Conservation (phyloP, 306 rosid genomes). For the Quercus aquifolioides region DNA sequence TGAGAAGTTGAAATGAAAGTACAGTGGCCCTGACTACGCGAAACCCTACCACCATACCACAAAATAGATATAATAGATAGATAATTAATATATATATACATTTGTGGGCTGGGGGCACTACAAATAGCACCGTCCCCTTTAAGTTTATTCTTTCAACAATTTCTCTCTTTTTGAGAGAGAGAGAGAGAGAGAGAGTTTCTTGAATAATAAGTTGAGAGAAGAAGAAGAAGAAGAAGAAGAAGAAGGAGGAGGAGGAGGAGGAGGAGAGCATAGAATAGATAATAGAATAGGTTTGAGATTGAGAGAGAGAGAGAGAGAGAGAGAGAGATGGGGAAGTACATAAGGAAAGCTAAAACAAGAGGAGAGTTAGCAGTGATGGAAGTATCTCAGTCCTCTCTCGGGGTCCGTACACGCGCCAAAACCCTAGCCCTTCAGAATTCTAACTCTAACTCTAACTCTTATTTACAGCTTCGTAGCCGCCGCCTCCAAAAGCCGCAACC, state of each 20-base stretch:
- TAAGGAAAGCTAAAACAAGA: constrained; percentile 66
- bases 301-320: too few relatives aligned
- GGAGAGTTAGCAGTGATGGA: constrained; percentile 64
- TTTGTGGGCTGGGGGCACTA: constrained; percentile 1
- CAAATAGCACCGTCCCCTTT: background rate
- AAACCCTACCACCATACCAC: too few relatives aligned
- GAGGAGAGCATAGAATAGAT: too few relatives aligned
- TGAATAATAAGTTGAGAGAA: too few relatives aligned
- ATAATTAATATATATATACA: too few relatives aligned
- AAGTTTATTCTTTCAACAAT: background rate
- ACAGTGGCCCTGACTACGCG: too few relatives aligned
- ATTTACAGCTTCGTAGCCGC: constrained; percentile 86
- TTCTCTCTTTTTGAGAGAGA: background rate
- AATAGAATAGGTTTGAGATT: too few relatives aligned
- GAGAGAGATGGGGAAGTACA: constrained; percentile 78
- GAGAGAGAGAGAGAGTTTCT: too few relatives aligned
- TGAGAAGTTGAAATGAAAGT: too few relatives aligned
- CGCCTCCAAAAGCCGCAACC: constrained; percentile 51
- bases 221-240: too few relatives aligned
- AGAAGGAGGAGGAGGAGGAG: too few relatives aligned
- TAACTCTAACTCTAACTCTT: constrained; percentile 47
- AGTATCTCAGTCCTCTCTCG: constrained; percentile 52
- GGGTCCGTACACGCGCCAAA: constrained; percentile 93
- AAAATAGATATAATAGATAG: too few relatives aligned
- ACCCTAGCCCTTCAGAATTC: constrained; percentile 78